Evolutionary conservation across 179 eudicot genomes (phyloP).

Genomic region (Nepenthes alata): DNA sequence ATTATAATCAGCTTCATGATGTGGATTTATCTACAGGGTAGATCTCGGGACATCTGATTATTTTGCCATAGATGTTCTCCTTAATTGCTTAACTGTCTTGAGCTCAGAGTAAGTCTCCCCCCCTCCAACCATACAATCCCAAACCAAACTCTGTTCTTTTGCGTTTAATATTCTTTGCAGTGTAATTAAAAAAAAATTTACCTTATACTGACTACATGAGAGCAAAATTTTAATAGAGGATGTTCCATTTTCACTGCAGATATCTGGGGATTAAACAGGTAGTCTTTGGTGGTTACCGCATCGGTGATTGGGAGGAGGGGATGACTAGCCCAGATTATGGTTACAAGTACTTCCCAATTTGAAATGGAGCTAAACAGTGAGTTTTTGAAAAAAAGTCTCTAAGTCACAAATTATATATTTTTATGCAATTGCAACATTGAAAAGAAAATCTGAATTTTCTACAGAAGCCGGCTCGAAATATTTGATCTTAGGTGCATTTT

Average conservation of each 20-base stretch:
- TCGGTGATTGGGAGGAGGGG: conserved; percentile 98
- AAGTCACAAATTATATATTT: too few species aligned
- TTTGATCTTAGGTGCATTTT: too few species aligned
- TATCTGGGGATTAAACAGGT: conserved; percentile 82
- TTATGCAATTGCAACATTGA: too few species aligned
- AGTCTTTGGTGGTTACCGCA: conserved; percentile 67
- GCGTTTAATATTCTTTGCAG: neutral
- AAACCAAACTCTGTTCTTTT: neutral
- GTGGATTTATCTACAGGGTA: conserved; percentile 49
- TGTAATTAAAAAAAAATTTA: neutral
- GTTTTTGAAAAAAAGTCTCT: neutral
- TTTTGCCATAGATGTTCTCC: conserved; percentile 76
- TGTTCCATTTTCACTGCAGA: conserved; percentile 25
- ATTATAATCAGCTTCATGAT: conserved; percentile 1
- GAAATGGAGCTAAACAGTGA: conserved; percentile 8
- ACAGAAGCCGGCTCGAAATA: too few species aligned
- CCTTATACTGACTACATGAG: neutral
- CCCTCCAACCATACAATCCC: neutral
- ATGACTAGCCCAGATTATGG: conserved; percentile 68
- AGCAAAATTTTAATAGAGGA: neutral
- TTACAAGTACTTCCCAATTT: conserved; percentile 70
- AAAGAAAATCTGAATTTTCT: too few species aligned
- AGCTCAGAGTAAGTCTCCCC: conserved; percentile 72
- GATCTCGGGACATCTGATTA: conserved; percentile 89
- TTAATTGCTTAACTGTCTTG: conserved; percentile 73